Evolutionary conservation across 2,329 filamentous ascomycete species (phyloP).

Genomic region (Alternaria longipes): DNA sequence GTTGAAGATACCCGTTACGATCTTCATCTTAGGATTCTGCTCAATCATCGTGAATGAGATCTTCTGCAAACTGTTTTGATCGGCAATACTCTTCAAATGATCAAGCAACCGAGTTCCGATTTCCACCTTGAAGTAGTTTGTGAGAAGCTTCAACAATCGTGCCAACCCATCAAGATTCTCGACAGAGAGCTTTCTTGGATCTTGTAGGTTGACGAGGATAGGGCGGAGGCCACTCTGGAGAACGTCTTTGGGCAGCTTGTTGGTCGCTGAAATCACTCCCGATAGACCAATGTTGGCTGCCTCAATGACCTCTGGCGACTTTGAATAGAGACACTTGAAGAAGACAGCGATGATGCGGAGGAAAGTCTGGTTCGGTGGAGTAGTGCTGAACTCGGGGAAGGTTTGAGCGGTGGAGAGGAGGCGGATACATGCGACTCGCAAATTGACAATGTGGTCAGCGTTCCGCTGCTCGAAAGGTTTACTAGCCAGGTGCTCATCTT

Average conservation of each 20-base stretch:
- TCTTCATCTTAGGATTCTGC: constrained; percentile 90
- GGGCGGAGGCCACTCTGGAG: constrained; percentile 92
- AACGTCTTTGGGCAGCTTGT: constrained; percentile 93
- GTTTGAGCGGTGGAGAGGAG: constrained; percentile 92
- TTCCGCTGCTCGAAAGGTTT: constrained; percentile 91
- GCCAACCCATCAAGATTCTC: constrained; percentile 92
- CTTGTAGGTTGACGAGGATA: constrained; percentile 95
- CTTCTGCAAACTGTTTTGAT: constrained; percentile 80
- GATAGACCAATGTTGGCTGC: constrained; percentile 91
- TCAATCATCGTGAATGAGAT: constrained; percentile 96
- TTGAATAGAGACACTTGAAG: constrained; percentile 96
- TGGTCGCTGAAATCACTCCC: constrained; percentile 85
- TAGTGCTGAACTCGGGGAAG: constrained; percentile 88
- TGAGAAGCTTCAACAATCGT: constrained; percentile 86
- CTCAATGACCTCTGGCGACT: constrained; percentile 89
- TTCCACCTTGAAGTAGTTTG: constrained; percentile 99
- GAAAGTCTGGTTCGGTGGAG: constrained; percentile 70
- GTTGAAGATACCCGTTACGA: constrained; percentile 93
- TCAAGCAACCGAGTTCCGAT: constrained; percentile 93
- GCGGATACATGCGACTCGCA: constrained; percentile 92
- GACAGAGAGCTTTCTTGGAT: constrained; percentile 87
- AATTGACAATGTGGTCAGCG: constrained; percentile 90
- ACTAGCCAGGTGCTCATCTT: constrained; percentile 87
- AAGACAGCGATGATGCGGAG: constrained; percentile 85
- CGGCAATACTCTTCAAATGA: constrained; percentile 90